Conservation (phyloP, 2,329 filamentous ascomycete species). For the Claviceps maximensis region DNA sequence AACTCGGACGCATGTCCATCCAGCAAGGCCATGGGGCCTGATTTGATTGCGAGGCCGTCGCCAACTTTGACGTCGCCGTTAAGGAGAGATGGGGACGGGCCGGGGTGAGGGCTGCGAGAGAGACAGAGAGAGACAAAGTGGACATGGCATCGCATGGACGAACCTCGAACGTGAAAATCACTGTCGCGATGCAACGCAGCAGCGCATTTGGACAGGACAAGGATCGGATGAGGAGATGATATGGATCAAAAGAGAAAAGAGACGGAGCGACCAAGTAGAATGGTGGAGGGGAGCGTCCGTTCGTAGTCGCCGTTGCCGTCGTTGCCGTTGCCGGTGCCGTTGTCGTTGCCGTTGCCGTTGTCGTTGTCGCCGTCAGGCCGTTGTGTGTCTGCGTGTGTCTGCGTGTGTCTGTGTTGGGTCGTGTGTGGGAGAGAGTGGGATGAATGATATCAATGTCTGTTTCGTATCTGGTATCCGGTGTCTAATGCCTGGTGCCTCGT, state of each 20-base stretch:
- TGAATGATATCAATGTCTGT: too few species aligned
- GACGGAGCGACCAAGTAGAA: too few species aligned
- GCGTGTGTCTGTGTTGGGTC: too few species aligned
- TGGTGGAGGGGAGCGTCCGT: too few species aligned
- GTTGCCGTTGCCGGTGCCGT: not conserved
- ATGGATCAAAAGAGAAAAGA: not conserved
- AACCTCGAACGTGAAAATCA: constrained; percentile 2
- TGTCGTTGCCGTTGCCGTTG: not conserved
- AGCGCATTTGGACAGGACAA: constrained; percentile 3
- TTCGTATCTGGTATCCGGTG: too few species aligned
- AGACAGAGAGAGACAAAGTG: not conserved
- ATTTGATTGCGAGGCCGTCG: too few species aligned
- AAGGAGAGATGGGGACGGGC: not conserved
- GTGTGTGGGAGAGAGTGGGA: too few species aligned
- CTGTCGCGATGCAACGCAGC: not conserved
- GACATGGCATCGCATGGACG: not conserved
- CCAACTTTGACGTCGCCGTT: not conserved
- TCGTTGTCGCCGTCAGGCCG: not conserved
- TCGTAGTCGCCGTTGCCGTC: too few species aligned
- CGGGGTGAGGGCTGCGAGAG: not conserved
- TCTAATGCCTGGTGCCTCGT: too few species aligned
- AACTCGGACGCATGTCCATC: too few species aligned
- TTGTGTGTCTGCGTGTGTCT: too few species aligned
- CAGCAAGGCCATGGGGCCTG: too few species aligned
- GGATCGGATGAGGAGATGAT: not conserved